Percentiles rank a stretch among this genome's conserved stretches.
These are phyloP conservation scores for Paraphoma chrysanthemicola DNA, from an alignment of 2,329 filamentous ascomycete species.

Conservation along the genomic window DNA sequence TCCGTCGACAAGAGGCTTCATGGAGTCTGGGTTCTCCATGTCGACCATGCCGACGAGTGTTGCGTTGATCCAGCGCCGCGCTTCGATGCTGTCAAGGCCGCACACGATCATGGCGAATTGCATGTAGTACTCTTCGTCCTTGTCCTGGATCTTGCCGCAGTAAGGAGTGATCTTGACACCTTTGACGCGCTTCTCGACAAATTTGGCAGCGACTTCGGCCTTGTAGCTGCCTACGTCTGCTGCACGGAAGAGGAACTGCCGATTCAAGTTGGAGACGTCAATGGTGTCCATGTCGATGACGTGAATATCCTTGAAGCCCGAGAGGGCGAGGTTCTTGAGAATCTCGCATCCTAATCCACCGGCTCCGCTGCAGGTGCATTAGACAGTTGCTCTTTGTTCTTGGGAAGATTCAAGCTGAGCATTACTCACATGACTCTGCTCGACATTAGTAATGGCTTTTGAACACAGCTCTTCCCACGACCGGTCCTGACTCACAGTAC, in stretches of 20 bases:
- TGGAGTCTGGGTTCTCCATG: conserved; percentile 76
- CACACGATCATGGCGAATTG: conserved; percentile 95
- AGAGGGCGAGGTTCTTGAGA: conserved; percentile 92
- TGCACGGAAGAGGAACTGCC: conserved; percentile 94
- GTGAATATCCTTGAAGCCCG: conserved; percentile 95
- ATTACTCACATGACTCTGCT: conserved; percentile 48
- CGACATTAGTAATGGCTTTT: conserved; percentile 23
- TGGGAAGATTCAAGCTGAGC: neutral
- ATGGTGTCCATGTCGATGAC: conserved; percentile 99
- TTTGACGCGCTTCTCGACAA: conserved; percentile 87
- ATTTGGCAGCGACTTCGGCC: conserved; percentile 88
- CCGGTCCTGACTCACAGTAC: conserved; percentile 66
- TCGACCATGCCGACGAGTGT: conserved; percentile 92
- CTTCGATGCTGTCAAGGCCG: conserved; percentile 95
- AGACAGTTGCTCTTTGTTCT: neutral
- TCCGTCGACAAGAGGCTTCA: conserved; percentile 95
- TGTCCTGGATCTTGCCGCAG: conserved; percentile 95
- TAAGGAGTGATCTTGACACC: conserved; percentile 93
- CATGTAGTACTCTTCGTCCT: conserved; percentile 95
- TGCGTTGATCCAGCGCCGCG: conserved; percentile 97
- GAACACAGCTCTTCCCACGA: neutral
- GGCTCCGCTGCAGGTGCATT: conserved; percentile 75
- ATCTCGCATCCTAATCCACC: conserved; percentile 96
- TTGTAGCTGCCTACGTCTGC: conserved; percentile 92
- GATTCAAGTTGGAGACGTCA: conserved; percentile 96